Evolutionary conservation across 2,329 filamentous ascomycete genomes (phyloP).

Genomic region (Clarireedia homoeocarpa): DNA sequence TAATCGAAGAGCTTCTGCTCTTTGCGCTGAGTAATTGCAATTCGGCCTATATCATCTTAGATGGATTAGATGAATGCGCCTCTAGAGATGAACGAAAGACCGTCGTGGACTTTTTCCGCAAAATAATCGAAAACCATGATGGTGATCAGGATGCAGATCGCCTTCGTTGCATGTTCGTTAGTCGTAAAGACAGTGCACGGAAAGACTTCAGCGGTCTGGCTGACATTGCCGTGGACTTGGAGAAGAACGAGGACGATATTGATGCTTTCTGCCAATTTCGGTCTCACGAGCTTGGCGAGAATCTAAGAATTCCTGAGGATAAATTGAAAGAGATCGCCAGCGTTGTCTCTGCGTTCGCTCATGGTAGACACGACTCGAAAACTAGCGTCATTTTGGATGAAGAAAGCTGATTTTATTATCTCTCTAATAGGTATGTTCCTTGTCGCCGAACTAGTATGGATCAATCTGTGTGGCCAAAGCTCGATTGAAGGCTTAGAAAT

Average conservation of each 20-base stretch:
- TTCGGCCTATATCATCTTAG: conserved; percentile 32
- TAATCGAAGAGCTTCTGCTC: conserved; percentile 28
- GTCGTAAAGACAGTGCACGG: conserved; percentile 30
- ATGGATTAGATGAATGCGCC: conserved; percentile 37
- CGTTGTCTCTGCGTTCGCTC: too few relatives aligned
- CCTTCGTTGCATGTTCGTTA: conserved; percentile 30
- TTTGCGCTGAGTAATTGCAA: conserved; percentile 20
- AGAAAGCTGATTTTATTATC: background rate
- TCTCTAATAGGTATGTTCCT: conserved; percentile 29
- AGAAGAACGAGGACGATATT: conserved; percentile 29
- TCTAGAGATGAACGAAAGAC: conserved; percentile 24
- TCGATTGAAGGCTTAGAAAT: conserved; percentile 25
- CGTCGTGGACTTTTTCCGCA: conserved; percentile 28
- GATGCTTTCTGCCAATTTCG: conserved; percentile 13
- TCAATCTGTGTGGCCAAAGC: conserved; percentile 20
- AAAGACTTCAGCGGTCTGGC: conserved; percentile 18
- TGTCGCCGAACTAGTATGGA: conserved; percentile 25
- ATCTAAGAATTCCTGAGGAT: too few relatives aligned
- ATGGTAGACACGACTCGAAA: too few relatives aligned
- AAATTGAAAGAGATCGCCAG: too few relatives aligned
- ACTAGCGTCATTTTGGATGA: too few relatives aligned
- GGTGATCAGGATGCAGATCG: conserved; percentile 10
- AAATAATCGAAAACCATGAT: conserved; percentile 4
- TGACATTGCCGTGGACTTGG: conserved; percentile 11
- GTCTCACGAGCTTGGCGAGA: too few relatives aligned